Evolutionary conservation across 2,329 filamentous ascomycete genomes (phyloP).

Genomic region (Aspergillus sojae): DNA sequence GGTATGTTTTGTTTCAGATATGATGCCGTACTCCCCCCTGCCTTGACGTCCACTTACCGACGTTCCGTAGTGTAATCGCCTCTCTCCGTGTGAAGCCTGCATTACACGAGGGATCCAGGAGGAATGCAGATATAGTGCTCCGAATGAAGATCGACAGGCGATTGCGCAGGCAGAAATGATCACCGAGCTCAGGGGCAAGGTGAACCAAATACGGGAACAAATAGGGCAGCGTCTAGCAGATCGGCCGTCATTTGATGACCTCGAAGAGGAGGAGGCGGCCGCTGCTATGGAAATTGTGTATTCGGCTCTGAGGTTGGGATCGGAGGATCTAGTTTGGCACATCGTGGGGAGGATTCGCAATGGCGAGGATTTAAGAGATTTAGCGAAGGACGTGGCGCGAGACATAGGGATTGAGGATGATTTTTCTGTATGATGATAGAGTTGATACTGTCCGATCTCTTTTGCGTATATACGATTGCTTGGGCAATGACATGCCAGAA

Average conservation of each 20-base stretch:
- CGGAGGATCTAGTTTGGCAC: constrained; percentile 12
- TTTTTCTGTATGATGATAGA: not conserved
- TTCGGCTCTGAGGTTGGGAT: constrained; percentile 11
- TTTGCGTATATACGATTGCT: not conserved
- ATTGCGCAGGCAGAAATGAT: constrained; percentile 22
- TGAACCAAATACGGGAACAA: constrained; percentile 11
- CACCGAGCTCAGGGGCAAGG: constrained; percentile 13
- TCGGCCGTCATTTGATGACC: not conserved
- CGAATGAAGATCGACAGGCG: constrained; percentile 20
- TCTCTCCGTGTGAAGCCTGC: constrained; percentile 21
- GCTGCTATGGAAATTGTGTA: constrained; percentile 19
- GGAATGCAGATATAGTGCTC: constrained; percentile 21
- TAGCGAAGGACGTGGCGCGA: constrained; percentile 6
- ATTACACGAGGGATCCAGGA: constrained; percentile 13
- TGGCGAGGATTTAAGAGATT: constrained; percentile 10
- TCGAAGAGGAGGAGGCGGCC: constrained; percentile 3
- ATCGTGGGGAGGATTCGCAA: constrained; percentile 15
- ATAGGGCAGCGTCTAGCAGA: constrained; percentile 4
- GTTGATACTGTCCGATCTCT: not conserved
- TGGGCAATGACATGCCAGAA: not conserved
- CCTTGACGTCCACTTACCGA: not conserved
- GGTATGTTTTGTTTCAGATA: constrained; percentile 2
- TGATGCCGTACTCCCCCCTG: not conserved
- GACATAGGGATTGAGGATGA: not conserved
- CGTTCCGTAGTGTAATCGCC: constrained; percentile 19